Evolutionary conservation across 805 yeast genomes (phyloP).

Genomic region (Kodamaea lidongshanica): DNA sequence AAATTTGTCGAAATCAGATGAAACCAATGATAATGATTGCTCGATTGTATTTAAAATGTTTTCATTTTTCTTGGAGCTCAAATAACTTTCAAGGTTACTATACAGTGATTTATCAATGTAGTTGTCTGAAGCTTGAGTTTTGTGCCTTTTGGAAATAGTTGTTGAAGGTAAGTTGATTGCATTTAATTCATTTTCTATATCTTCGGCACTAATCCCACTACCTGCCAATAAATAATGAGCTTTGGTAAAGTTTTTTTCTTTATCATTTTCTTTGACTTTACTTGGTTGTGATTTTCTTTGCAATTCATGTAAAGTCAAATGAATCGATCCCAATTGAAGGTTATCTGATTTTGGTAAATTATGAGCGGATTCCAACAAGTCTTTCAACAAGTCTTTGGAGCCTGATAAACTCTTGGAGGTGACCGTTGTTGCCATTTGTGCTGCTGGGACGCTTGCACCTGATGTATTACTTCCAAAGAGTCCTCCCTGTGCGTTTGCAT

Average conservation of each 20-base stretch:
- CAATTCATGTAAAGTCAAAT: slow-evolving; percentile 74
- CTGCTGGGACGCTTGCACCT: slow-evolving; percentile 3
- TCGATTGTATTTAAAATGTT: slow-evolving; percentile 78
- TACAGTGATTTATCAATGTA: too few relatives aligned
- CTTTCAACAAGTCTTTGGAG: slow-evolving; percentile 42
- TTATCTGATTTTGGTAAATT: slow-evolving; percentile 57
- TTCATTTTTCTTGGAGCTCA: slow-evolving; percentile 72
- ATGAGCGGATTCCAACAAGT: slow-evolving; percentile 68
- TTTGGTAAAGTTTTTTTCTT: slow-evolving; percentile 45
- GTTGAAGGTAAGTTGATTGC: slow-evolving; percentile 13
- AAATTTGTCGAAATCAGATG: slow-evolving; percentile 75
- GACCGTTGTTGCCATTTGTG: background rate
- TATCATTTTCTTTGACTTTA: slow-evolving; percentile 36
- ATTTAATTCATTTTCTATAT: slow-evolving; percentile 12
- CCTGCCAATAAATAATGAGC: slow-evolving; percentile 88
- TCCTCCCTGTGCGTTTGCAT: background rate
- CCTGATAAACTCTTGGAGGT: slow-evolving; percentile 1
- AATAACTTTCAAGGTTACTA: slow-evolving; percentile 50
- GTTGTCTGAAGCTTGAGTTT: slow-evolving; percentile 1
- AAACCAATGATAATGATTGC: slow-evolving; percentile 64
- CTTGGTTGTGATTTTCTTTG: slow-evolving; percentile 57
- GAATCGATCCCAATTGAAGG: slow-evolving; percentile 72
- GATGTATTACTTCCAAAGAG: too few relatives aligned
- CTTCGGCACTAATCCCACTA: slow-evolving; percentile 55
- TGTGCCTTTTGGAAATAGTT: slow-evolving; percentile 6